Evolutionary conservation across 768 basidiomycete genomes (phyloP).

Genomic region (Leccinum variicolor): DNA sequence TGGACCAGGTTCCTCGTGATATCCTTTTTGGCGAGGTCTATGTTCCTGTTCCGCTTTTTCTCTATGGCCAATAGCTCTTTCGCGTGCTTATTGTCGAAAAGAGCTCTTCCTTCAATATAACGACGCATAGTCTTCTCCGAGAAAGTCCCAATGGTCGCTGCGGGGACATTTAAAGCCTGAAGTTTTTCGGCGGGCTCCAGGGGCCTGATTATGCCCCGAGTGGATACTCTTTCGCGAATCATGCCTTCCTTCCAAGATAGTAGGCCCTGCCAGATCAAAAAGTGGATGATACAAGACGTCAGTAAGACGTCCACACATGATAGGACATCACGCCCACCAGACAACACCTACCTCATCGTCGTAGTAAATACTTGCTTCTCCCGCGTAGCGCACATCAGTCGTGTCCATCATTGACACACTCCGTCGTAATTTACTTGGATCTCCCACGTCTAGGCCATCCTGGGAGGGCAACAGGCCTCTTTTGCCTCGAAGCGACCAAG

Average conservation of each 20-base stretch:
- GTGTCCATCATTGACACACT: slow-evolving; percentile 9
- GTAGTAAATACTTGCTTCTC: slow-evolving; percentile 58
- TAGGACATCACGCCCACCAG: not conserved
- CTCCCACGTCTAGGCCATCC: slow-evolving; percentile 17
- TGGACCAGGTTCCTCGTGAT: slow-evolving; percentile 50
- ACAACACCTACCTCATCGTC: slow-evolving; percentile 40
- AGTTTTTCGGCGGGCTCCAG: slow-evolving; percentile 73
- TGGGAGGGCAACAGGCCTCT: slow-evolving; percentile 1
- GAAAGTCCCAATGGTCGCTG: slow-evolving; percentile 65
- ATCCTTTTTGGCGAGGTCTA: slow-evolving; percentile 64
- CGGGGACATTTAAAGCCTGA: slow-evolving; percentile 59
- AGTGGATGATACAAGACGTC: not conserved
- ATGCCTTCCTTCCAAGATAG: slow-evolving; percentile 53
- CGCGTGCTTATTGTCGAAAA: slow-evolving; percentile 68
- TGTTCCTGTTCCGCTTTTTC: slow-evolving; percentile 60
- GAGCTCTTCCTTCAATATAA: slow-evolving; percentile 60
- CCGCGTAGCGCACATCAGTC: slow-evolving; percentile 42
- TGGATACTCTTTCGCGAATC: slow-evolving; percentile 89
- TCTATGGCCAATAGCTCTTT: slow-evolving; percentile 56
- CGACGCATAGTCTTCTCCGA: slow-evolving; percentile 74
- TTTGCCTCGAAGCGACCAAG: slow-evolving; percentile 4
- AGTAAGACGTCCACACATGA: not conserved
- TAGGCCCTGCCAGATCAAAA: slow-evolving; percentile 29
- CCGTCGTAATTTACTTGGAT: slow-evolving; percentile 17
- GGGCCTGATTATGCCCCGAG: slow-evolving; percentile 74